These are phyloP conservation scores for Pascua guehoae DNA, from an alignment of 1,284 basidiomycete species.

Conservation along the genomic window DNA sequence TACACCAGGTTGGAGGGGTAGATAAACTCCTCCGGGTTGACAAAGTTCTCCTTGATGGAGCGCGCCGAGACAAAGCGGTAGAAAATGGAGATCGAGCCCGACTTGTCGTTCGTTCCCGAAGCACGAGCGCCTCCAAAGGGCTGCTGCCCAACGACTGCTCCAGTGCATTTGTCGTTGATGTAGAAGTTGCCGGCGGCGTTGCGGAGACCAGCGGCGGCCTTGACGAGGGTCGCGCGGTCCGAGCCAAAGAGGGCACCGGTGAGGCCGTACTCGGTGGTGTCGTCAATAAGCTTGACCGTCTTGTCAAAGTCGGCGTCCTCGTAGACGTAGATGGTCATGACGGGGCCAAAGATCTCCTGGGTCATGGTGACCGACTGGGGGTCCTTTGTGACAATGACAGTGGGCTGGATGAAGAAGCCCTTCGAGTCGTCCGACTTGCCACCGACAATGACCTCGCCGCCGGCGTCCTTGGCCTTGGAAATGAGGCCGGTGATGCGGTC, in stretches of 20 bases:
- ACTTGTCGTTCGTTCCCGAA: conserved; percentile 97
- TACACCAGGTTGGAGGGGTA: conserved; percentile 83
- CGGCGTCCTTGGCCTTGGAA: conserved; percentile 80
- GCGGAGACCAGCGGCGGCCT: conserved; percentile 72
- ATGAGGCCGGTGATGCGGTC: conserved; percentile 86
- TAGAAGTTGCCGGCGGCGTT: conserved; percentile 75
- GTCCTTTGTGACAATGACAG: conserved; percentile 89
- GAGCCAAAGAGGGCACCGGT: conserved; percentile 86
- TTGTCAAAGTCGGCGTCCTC: conserved; percentile 79
- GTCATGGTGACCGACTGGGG: conserved; percentile 86
- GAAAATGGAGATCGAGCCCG: conserved; percentile 85
- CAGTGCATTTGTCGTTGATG: conserved; percentile 86
- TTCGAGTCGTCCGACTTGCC: conserved; percentile 80
- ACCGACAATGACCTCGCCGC: conserved; percentile 82
- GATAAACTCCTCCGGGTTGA: conserved; percentile 66
- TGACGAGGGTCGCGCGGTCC: conserved; percentile 71
- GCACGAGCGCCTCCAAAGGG: conserved; percentile 92
- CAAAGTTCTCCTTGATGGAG: conserved; percentile 95
- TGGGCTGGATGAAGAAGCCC: conserved; percentile 92
- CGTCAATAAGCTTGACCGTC: conserved; percentile 82
- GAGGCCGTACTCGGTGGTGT: conserved; percentile 81
- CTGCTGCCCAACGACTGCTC: conserved; percentile 92
- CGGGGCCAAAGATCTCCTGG: conserved; percentile 96
- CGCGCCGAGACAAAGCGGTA: conserved; percentile 83
- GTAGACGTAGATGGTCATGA: conserved; percentile 85